Evolutionary conservation across 2,329 filamentous ascomycete species (phyloP).

Genomic region (Polytolypa hystricis): DNA sequence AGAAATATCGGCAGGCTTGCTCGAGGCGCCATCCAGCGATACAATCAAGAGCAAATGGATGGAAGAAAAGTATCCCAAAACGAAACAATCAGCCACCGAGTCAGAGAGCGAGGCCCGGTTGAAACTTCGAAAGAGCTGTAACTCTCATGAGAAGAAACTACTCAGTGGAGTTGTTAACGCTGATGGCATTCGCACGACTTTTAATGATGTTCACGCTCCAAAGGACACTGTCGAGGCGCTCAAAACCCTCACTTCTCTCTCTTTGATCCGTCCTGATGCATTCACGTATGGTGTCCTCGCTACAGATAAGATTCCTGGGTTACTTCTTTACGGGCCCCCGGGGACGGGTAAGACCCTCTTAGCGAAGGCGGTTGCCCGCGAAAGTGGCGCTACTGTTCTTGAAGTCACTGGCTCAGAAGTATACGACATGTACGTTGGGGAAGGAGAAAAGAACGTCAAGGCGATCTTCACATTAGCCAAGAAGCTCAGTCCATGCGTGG

Average conservation of each 20-base stretch:
- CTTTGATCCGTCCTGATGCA: constrained; percentile 79
- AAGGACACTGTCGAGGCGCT: constrained; percentile 74
- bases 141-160: constrained; percentile 71
- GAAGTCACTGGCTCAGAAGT: constrained; percentile 85
- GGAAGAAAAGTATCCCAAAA: constrained; percentile 21
- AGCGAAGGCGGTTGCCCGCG: constrained; percentile 54
- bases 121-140: constrained; percentile 47
- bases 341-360: constrained; percentile 53
- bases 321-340: constrained; percentile 78
- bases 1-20: constrained; percentile 26
- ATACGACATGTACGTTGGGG: constrained; percentile 92
- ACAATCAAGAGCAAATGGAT: constrained; percentile 28
- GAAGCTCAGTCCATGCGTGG: constrained; percentile 81
- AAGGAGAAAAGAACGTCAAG: constrained; percentile 90
- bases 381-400: constrained; percentile 57
- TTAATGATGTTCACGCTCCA: constrained; percentile 74
- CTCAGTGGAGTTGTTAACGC: constrained; percentile 72
- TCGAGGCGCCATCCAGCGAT: constrained; percentile 32
- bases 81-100: constrained; percentile 21
- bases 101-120: constrained; percentile 32
- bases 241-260: constrained; percentile 78
- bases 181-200: constrained; percentile 72
- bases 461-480: constrained; percentile 85
- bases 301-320: constrained; percentile 79
- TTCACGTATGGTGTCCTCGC: constrained; percentile 91